A percentile compares a stretch with the other conserved stretches of the same genome.
phyloP scores from a whole-genome alignment of 2,329 filamentous ascomycete genomes.

The Claviceps pazoutovae region DNA sequence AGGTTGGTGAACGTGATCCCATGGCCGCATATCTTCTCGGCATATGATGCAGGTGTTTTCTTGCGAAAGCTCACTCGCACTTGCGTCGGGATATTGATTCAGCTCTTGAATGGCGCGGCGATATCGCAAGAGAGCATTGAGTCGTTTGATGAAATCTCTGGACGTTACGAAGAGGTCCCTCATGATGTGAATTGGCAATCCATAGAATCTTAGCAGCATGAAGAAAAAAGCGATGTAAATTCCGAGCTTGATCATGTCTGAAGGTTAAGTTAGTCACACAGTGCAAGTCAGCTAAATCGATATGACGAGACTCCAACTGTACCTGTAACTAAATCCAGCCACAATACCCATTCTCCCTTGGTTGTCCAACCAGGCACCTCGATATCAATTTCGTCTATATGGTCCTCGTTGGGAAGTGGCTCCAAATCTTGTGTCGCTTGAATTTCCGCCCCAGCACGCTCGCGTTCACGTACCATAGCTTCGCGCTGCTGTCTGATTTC shows the following conservation, averaged over 20 bases:
- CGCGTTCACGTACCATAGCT: slow-evolving; percentile 35
- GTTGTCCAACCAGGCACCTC: slow-evolving; percentile 94
- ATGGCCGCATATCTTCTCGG: slow-evolving; percentile 84
- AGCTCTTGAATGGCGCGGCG: slow-evolving; percentile 86
- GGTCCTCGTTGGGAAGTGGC: slow-evolving; percentile 50
- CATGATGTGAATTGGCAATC: slow-evolving; percentile 91
- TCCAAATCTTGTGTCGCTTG: slow-evolving; percentile 44
- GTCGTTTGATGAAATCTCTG: slow-evolving; percentile 76
- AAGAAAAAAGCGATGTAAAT: slow-evolving; percentile 89
- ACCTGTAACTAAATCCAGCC: slow-evolving; percentile 73
- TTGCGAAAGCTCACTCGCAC: slow-evolving; percentile 64
- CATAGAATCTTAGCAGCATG: slow-evolving; percentile 87
- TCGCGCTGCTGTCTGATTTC: slow-evolving; percentile 50
- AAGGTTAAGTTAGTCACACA: background rate
- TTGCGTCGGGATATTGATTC: slow-evolving; percentile 88
- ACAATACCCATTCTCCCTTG: slow-evolving; percentile 86
- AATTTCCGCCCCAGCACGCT: slow-evolving; percentile 32
- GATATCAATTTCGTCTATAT: slow-evolving; percentile 84
- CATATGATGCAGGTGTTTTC: slow-evolving; percentile 98
- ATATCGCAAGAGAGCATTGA: slow-evolving; percentile 81
- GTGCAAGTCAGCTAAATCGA: background rate
- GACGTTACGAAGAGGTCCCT: slow-evolving; percentile 90
- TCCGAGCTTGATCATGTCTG: slow-evolving; percentile 79
- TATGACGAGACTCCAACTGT: slow-evolving; percentile 16
- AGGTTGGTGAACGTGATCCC: slow-evolving; percentile 43